phyloP scores from a whole-genome alignment of 2,329 filamentous ascomycete genomes.

The Colletotrichum sp. region DNA sequence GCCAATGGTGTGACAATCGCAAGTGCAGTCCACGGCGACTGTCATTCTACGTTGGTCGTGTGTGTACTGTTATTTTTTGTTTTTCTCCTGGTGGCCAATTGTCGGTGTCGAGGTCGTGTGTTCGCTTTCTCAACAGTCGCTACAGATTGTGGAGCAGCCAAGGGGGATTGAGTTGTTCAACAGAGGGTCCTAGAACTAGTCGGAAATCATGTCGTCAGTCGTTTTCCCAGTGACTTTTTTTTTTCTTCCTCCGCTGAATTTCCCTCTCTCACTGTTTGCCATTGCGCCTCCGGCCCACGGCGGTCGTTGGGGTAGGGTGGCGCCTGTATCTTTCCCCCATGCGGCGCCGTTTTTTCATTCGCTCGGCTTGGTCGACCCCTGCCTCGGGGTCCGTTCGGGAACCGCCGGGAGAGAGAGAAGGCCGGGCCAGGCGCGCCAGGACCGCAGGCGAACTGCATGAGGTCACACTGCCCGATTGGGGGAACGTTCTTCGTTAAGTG shows the following conservation, averaged over 20 bases:
- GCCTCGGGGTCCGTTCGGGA: slow-evolving; percentile 18
- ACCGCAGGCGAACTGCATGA: background rate
- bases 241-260: background rate
- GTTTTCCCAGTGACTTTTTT: slow-evolving; percentile 18
- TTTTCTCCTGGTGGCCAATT: background rate
- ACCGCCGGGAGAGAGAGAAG: background rate
- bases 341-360: slow-evolving; percentile 3
- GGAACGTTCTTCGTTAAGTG: background rate
- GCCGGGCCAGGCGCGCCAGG: background rate
- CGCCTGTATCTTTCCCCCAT: background rate
- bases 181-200: background rate
- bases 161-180: slow-evolving; percentile 7
- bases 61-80: background rate
- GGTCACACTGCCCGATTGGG: background rate
- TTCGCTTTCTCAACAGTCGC: slow-evolving; percentile 8
- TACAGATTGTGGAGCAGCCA: slow-evolving; percentile 14
- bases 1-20: slow-evolving; percentile 12
- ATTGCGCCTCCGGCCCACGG: background rate
- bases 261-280: slow-evolving; percentile 10
- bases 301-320: slow-evolving; percentile 5
- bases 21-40: background rate
- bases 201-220: slow-evolving; percentile 14
- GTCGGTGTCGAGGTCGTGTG: background rate
- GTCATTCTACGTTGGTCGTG: slow-evolving; percentile 10
- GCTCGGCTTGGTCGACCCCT: background rate